Percentiles rank a stretch among this genome's conserved stretches.
Evolutionary conservation across 2,329 filamentous ascomycete genomes (phyloP).

Genomic region (Xylariaceae sp.): DNA sequence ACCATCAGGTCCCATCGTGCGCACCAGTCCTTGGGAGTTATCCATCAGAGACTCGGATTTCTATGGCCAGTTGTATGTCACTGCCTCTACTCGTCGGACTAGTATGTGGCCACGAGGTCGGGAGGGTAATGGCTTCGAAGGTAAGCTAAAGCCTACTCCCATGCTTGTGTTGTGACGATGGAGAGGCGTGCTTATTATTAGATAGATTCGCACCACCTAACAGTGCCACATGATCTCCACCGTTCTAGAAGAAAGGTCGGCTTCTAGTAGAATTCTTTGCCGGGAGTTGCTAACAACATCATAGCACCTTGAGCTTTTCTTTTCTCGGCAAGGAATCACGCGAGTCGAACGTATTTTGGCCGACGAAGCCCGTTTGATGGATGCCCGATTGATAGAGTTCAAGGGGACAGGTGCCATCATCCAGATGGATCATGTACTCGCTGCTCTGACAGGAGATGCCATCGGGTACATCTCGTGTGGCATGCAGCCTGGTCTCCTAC

Average conservation of each 20-base stretch:
- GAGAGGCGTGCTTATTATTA: background rate
- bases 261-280: background rate
- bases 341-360: constrained; percentile 1
- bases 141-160: constrained; percentile 1
- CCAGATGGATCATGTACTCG: constrained; percentile 5
- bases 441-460: constrained; percentile 8
- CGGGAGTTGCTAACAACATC: background rate
- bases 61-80: constrained; percentile 9
- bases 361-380: background rate
- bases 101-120: constrained; percentile 1
- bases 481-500: background rate
- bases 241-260: constrained; percentile 4
- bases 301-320: constrained; percentile 4
- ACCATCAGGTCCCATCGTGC: constrained; percentile 7
- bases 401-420: background rate
- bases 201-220: constrained; percentile 1
- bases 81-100: constrained; percentile 5
- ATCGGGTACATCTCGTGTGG: constrained; percentile 4
- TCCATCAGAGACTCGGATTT: constrained; percentile 9
- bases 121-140: constrained; percentile 1
- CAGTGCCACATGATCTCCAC: constrained; percentile 9
- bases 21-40: constrained; percentile 11
- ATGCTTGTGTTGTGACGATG: background rate
- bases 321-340: constrained; percentile 8
- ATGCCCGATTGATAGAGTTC: background rate